Base-by-base conservation (phyloP, 2,329 filamentous ascomycete species). In the Ophiostoma quercus region DNA sequence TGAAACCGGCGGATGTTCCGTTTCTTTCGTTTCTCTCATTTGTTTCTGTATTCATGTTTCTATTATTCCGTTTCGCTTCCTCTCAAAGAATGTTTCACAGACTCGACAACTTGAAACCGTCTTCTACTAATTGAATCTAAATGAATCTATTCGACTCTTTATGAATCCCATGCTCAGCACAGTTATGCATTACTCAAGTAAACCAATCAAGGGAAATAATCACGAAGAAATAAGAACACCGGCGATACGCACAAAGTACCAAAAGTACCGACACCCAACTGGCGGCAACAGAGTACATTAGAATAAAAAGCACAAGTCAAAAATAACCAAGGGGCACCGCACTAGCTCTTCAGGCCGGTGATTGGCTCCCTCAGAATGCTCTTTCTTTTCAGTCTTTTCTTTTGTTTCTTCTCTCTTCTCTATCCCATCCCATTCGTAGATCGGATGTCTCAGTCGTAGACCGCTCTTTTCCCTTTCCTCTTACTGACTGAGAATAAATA, bases 321-420 rank as follows among this genome's bases (percentile, higher is more conserved):
- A 71, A 71, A 71, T 66, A n/a, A 63, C 12, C 14, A 37, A 34
- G 43, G 68, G 41, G 32, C 25, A 32, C 11, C 14, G 63, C 39
- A n/a, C n/a, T 32, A 73, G 69, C 71, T 72, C 68, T 71, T 71
- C 72, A 72, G 70, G 34, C 41, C 29, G 51, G 39, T 70, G 68
- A 73, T 73, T 73, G 72, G 72, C 67, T 62, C 68, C 70, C 69
- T 71, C 70, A 67, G 70, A 62, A 29, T 29, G 25, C 25, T 66
- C n/a, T 7, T 22, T 54, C 47, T 54, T n/a, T 22, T 25, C 25
- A 29, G 5, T 54, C 32, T 11, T 32, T 67, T 25, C 14, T 25
- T 54, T 34, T 67, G 4, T 67, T n/a, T 11, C n/a, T 25, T 67
- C 60, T 63, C 3, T 16, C 16, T 37, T 66, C 34, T 32, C 60